Conservation (phyloP, 2,329 filamentous ascomycete species). For the Pseudogymnoascus sp. region DNA sequence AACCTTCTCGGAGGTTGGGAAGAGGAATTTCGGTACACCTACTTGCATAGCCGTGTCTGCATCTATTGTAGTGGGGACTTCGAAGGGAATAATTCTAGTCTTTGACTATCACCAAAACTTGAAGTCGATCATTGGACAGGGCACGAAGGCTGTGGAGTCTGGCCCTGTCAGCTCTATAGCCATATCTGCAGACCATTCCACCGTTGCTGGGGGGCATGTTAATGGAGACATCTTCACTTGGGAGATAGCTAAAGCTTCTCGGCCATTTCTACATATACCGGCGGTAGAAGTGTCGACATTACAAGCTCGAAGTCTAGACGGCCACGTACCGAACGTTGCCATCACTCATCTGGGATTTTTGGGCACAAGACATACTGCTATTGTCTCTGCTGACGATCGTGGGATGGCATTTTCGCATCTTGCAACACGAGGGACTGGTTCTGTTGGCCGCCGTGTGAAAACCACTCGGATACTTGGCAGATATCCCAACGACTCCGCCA, state of each 20-base stretch:
- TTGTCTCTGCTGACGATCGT: conserved; percentile 88
- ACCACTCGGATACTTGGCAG: conserved; percentile 85
- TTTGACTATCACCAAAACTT: conserved; percentile 97
- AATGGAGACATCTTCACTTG: conserved; percentile 93
- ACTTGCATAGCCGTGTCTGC: conserved; percentile 86
- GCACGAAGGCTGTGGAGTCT: conserved; percentile 89
- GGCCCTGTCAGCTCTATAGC: conserved; percentile 81
- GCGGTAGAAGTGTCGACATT: conserved; percentile 62
- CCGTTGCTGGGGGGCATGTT: conserved; percentile 81
- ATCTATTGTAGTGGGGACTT: conserved; percentile 82
- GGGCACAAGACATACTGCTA: conserved; percentile 83
- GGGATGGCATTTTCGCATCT: conserved; percentile 99
- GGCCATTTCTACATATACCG: conserved; percentile 82
- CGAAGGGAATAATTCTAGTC: conserved; percentile 87
- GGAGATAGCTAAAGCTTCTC: conserved; percentile 76
- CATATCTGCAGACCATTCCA: conserved; percentile 88
- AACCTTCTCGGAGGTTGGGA: conserved; percentile 86
- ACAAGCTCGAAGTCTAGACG: conserved; percentile 64
- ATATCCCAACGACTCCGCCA: conserved; percentile 65
- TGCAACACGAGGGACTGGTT: conserved; percentile 81
- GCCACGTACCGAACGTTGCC: conserved; percentile 69
- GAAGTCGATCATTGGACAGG: conserved; percentile 87
- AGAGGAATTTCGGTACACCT: conserved; percentile 83
- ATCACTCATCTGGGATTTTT: conserved; percentile 92
- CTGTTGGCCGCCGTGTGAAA: conserved; percentile 77